Conservation (phyloP, 805 yeast species). For the Candida oleophila region DNA sequence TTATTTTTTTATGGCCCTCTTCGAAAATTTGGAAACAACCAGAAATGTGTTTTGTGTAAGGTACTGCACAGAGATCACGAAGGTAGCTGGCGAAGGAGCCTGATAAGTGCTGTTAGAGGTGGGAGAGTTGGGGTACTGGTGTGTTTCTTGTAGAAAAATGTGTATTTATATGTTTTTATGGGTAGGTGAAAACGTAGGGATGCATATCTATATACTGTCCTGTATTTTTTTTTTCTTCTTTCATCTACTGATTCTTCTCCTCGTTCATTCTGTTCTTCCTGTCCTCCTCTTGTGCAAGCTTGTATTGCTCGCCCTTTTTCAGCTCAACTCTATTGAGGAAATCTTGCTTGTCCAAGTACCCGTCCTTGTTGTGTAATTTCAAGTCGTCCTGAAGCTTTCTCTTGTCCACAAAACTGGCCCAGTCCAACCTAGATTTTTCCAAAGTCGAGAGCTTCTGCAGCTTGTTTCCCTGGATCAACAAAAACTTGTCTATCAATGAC, state of each 20-base stretch:
- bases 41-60: neutral
- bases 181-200: too few species aligned
- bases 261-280: conserved; percentile 11
- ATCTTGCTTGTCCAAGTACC: conserved; percentile 88
- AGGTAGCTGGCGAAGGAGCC: neutral
- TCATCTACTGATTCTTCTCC: neutral
- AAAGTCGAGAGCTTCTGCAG: conserved; percentile 79
- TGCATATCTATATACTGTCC: neutral
- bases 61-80: neutral
- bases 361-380: conserved; percentile 77
- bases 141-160: too few species aligned
- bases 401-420: conserved; percentile 92
- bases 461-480: conserved; percentile 60
- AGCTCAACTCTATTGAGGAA: conserved; percentile 76
- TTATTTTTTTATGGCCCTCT: neutral
- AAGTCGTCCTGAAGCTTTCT: conserved; percentile 84
- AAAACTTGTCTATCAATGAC: conserved; percentile 73
- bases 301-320: conserved; percentile 51
- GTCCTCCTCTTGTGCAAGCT: conserved; percentile 40
- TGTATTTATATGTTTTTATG: too few species aligned
- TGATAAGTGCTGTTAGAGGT: neutral
- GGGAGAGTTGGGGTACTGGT: too few species aligned
- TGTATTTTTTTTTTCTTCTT: neutral
- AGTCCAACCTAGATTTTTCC: conserved; percentile 90
- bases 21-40: neutral